phyloP scores from a whole-genome alignment of 2,329 filamentous ascomycete species.

The Lachnellula cervina region DNA sequence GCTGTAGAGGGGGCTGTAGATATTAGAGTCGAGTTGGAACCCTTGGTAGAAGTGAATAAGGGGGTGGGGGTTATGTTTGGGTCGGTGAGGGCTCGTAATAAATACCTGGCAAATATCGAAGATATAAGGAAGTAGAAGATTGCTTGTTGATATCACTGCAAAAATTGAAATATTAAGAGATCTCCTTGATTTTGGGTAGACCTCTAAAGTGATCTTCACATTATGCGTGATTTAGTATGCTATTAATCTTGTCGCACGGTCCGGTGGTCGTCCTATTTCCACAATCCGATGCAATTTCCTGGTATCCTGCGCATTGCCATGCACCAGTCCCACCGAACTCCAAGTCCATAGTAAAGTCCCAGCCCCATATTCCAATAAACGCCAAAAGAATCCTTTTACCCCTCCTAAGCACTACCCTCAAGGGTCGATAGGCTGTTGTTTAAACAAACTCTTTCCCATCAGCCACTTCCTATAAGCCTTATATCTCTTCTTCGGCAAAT shows the following conservation, averaged over 20 bases:
- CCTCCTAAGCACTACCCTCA: not conserved
- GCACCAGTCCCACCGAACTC: slow-evolving; percentile 12
- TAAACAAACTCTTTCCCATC: slow-evolving; percentile 90
- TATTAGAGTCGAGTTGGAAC: slow-evolving; percentile 20
- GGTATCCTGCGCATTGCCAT: slow-evolving; percentile 11
- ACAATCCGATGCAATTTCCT: slow-evolving; percentile 7
- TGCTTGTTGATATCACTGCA: no score
- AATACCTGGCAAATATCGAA: no score
- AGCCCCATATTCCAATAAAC: no score
- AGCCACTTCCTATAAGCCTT: slow-evolving; percentile 97
- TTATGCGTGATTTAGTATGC: not conserved
- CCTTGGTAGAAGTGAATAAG: slow-evolving; percentile 27
- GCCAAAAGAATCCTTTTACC: not conserved
- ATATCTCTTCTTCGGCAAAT: slow-evolving; percentile 87
- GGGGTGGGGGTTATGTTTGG: slow-evolving; percentile 35
- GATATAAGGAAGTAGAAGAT: no score
- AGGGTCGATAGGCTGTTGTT: slow-evolving; percentile 62
- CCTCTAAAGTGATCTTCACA: not conserved
- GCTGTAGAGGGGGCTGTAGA: slow-evolving; percentile 15
- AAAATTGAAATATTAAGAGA: not conserved
- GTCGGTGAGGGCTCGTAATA: slow-evolving; percentile 8
- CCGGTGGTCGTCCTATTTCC: slow-evolving; percentile 16
- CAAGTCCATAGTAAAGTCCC: not conserved
- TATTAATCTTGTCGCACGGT: slow-evolving; percentile 17
- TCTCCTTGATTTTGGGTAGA: not conserved